Evolutionary conservation across 169 alveolate species (phyloP), one percentile per base, ranked within the genome.

Genomic region (Neospora caninum): DNA sequence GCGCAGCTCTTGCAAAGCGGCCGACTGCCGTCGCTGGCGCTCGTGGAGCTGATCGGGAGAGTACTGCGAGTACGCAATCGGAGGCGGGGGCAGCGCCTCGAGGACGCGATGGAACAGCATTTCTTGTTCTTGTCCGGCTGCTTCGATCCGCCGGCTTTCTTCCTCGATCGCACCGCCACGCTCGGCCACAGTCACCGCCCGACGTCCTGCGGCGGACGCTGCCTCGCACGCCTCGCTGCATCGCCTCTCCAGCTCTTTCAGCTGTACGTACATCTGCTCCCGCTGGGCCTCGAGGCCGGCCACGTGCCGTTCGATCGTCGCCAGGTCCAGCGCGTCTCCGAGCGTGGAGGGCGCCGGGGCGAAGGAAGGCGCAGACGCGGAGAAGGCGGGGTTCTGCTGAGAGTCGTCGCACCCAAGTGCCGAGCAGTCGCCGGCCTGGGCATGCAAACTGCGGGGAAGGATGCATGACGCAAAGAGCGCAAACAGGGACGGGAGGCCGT

Each of bases 81-180:
- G 89, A 13, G 54, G 89, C 2, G 54, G 67, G n/a, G 89, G 89
- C 34, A 82, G 89, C 89, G 67, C 86, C 86, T 78, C 64, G 53
- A 38, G 41, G 0, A 82, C 64, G 34, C 67, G 4, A 29, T 27
- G 89, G 38, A 82, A 82, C 34, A 82, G 89, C 4, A 13, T 2
- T 43, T 38, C 89, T 13, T 4, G 39, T 20, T 38, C 89, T 25
- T 27, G 20, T 1, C 67, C 89, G 6, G 89, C 89, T 1, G 89
- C 89, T 38, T 38, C 89, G 41, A 82, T 41, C 34, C 67, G 69
- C 38, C 4, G n/a, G 16, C 67, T 67, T 25, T 82, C 89, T n/a
- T 82, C 89, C 38, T 82, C 89, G 67, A 82, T 38, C 58, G 54
- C 58, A 16, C 64, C 89, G 38, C 43, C 64, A 18, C 69, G 18